Conservation (phyloP, 2,329 filamentous ascomycete species). For the Diaporthe velutina region DNA sequence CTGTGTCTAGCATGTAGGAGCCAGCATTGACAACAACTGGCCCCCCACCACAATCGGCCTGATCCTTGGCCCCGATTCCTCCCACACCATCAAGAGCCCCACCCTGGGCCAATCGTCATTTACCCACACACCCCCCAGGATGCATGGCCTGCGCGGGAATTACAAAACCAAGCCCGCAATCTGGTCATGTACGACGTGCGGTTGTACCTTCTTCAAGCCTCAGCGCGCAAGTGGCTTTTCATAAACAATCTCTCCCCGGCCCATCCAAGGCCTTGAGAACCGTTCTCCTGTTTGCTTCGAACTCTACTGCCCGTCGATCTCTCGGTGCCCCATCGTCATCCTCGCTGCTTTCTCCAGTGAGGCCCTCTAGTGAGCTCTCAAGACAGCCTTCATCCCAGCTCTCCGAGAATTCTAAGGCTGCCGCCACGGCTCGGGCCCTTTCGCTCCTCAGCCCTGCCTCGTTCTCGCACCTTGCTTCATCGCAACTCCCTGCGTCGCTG, state of each 20-base stretch:
- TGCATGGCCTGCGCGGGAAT: slow-evolving; percentile 35
- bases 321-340: slow-evolving; percentile 11
- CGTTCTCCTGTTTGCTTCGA: slow-evolving; percentile 28
- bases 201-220: slow-evolving; percentile 28
- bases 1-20: slow-evolving; percentile 17
- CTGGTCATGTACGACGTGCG: slow-evolving; percentile 29
- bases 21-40: slow-evolving; percentile 17
- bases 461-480: not conserved
- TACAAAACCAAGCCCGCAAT: slow-evolving; percentile 36
- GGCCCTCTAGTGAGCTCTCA: slow-evolving; percentile 18
- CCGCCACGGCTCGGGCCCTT: slow-evolving; percentile 6
- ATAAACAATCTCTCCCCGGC: slow-evolving; percentile 33
- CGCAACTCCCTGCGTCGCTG: slow-evolving; percentile 4
- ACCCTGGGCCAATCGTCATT: slow-evolving; percentile 38
- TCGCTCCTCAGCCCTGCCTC: slow-evolving; percentile 23
- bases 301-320: slow-evolving; percentile 30
- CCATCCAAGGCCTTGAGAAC: slow-evolving; percentile 31
- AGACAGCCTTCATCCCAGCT: slow-evolving; percentile 37
- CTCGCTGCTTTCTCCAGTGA: slow-evolving; percentile 9
- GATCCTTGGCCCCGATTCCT: slow-evolving; percentile 34
- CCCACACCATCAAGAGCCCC: slow-evolving; percentile 31
- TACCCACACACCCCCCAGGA: slow-evolving; percentile 37
- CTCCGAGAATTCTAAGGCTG: slow-evolving; percentile 28
- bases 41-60: slow-evolving; percentile 29
- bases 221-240: slow-evolving; percentile 33